A percentile compares a stretch with the other conserved stretches of the same genome.
phyloP scores from a whole-genome alignment of 2,329 filamentous ascomycete species.

The Harringtonia lauricola region DNA sequence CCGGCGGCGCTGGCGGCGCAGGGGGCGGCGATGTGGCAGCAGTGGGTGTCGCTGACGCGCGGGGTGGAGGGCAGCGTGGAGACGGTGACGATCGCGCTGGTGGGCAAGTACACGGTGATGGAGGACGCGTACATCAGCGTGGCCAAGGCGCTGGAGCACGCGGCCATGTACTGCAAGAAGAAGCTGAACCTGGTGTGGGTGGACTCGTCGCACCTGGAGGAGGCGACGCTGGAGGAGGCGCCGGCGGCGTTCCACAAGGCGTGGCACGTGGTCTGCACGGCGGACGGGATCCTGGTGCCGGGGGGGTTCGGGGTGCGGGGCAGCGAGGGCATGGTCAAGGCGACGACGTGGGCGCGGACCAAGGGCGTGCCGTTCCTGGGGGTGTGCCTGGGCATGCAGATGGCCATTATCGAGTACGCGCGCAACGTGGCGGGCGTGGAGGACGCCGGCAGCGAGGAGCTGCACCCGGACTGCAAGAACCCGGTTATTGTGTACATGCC shows the following conservation, averaged over 20 bases:
- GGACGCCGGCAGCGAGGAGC: constrained; percentile 44
- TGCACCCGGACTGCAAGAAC: constrained; percentile 45
- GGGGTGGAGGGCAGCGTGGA: constrained; percentile 38
- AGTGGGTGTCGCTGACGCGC: constrained; percentile 54
- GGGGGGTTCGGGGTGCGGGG: constrained; percentile 75
- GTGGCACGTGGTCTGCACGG: constrained; percentile 69
- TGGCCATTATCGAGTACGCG: constrained; percentile 83
- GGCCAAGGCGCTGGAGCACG: constrained; percentile 80
- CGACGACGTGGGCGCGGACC: constrained; percentile 77
- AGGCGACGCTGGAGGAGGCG: constrained; percentile 43
- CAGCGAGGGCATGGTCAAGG: constrained; percentile 81
- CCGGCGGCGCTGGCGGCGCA: constrained; percentile 43
- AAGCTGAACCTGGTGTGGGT: constrained; percentile 77
- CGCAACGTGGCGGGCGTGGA: constrained; percentile 60
- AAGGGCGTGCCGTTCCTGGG: constrained; percentile 76
- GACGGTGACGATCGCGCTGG: constrained; percentile 69
- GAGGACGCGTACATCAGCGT: constrained; percentile 73
- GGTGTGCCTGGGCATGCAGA: constrained; percentile 86
- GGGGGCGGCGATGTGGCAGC: constrained; percentile 67
- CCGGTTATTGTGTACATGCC: constrained; percentile 87
- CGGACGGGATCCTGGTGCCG: constrained; percentile 55
- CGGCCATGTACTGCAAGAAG: constrained; percentile 72
- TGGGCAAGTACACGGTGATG: constrained; percentile 83
- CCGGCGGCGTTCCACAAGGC: constrained; percentile 73
- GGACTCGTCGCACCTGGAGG: constrained; percentile 75